phyloP scores from a whole-genome alignment of 2,329 filamentous ascomycete genomes.

The Claviceps pusilla region DNA sequence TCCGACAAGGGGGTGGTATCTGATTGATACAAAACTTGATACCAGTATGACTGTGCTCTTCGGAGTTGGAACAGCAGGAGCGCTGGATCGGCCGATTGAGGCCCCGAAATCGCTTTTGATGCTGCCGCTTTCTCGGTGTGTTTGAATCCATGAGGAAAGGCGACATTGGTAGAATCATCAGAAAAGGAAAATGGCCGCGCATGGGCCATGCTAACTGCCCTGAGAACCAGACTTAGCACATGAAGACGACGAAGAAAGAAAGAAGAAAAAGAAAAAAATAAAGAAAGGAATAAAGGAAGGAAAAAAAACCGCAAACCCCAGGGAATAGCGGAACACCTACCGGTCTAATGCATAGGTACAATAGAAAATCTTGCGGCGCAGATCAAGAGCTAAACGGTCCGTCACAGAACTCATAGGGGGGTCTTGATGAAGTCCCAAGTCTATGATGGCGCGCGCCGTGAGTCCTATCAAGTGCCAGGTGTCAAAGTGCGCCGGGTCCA shows the following conservation, averaged over 20 bases:
- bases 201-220: slow-evolving; percentile 77
- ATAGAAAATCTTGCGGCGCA: slow-evolving; percentile 73
- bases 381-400: slow-evolving; percentile 55
- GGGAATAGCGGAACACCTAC: slow-evolving; percentile 27
- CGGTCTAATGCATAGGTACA: slow-evolving; percentile 82
- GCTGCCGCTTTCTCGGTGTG: slow-evolving; percentile 27
- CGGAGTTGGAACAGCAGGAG: slow-evolving; percentile 69
- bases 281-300: too few species aligned
- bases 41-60: slow-evolving; percentile 76
- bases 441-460: slow-evolving; percentile 72
- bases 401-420: slow-evolving; percentile 55
- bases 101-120: slow-evolving; percentile 28
- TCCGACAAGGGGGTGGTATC: slow-evolving; percentile 54
- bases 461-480: slow-evolving; percentile 90
- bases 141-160: slow-evolving; percentile 46
- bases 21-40: slow-evolving; percentile 74
- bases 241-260: neutral
- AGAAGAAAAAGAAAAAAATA: neutral
- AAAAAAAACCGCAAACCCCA: neutral
- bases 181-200: slow-evolving; percentile 85
- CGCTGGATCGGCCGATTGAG: slow-evolving; percentile 49
- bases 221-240: slow-evolving; percentile 20
- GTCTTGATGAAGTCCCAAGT: slow-evolving; percentile 87
- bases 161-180: slow-evolving; percentile 72
- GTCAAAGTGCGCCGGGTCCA: slow-evolving; percentile 83